Evolutionary conservation across 441 rosid species (phyloP).

Genomic region (Erodium chrysanthum): DNA sequence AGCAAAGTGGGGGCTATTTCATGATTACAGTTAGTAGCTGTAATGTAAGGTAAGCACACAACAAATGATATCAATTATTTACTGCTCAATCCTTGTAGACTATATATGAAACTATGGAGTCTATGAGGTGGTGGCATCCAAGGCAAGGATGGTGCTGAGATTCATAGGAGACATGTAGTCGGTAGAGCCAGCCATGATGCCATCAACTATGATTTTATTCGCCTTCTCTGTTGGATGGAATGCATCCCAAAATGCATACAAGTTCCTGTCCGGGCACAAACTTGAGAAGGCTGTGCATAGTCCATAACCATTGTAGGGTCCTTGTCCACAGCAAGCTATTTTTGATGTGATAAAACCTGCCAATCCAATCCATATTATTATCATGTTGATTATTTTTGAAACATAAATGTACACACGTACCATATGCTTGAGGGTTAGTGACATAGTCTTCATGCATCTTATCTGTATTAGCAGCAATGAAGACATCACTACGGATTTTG

Average conservation of each 20-base stretch:
- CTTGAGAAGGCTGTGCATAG: conserved; percentile 39
- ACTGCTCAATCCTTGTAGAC: not conserved
- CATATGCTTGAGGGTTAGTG: conserved; percentile 14
- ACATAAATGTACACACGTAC: not conserved
- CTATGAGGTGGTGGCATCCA: conserved; percentile 8
- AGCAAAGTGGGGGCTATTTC: not conserved
- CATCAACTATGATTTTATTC: conserved; percentile 33
- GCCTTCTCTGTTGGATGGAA: conserved; percentile 55
- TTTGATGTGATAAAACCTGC: conserved; percentile 39
- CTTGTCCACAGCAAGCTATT: conserved; percentile 60
- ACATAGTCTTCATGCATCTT: conserved; percentile 14
- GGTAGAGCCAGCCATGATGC: conserved; percentile 30
- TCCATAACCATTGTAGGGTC: conserved; percentile 48
- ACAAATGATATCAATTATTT: not conserved
- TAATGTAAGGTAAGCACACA: not conserved
- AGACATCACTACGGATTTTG: not conserved
- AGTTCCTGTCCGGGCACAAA: conserved; percentile 38
- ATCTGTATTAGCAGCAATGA: conserved; percentile 13
- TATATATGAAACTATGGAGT: too few relatives aligned
- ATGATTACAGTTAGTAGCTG: not conserved
- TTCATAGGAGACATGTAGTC: conserved; percentile 31
- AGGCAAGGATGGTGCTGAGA: conserved; percentile 37
- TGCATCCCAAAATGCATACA: conserved; percentile 45
- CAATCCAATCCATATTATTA: not conserved
- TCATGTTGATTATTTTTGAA: not conserved